A percentile compares a stretch with the other conserved stretches of the same genome.
Evolutionary conservation across 129 eudicot genomes (phyloP).

Genomic region (Arctium lappa): DNA sequence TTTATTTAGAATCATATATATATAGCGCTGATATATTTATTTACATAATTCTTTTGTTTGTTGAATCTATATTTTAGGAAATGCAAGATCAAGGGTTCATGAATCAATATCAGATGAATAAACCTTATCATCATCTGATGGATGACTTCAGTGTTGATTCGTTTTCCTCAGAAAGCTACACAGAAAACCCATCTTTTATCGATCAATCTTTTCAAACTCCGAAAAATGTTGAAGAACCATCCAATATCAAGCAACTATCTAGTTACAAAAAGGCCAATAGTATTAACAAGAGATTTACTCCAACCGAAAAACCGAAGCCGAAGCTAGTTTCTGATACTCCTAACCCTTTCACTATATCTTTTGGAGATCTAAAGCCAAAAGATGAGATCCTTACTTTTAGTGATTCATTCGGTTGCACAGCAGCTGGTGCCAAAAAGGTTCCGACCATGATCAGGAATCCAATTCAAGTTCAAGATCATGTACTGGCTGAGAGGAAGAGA

Average conservation of each 20-base stretch:
- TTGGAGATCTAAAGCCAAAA: slow-evolving; percentile 38
- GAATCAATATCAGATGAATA: slow-evolving; percentile 39
- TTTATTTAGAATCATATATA: neutral
- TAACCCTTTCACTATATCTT: slow-evolving; percentile 34
- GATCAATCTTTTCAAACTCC: slow-evolving; percentile 38
- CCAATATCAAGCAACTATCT: slow-evolving; percentile 16
- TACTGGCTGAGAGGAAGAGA: slow-evolving; percentile 67
- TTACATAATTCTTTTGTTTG: neutral
- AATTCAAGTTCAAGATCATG: slow-evolving; percentile 62
- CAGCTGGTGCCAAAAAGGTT: slow-evolving; percentile 18
- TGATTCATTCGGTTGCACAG: slow-evolving; percentile 25
- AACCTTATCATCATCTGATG: slow-evolving; percentile 37
- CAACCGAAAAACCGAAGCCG: slow-evolving; percentile 22
- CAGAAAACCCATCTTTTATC: slow-evolving; percentile 30
- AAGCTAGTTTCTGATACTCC: slow-evolving; percentile 25
- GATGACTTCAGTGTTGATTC: slow-evolving; percentile 42
- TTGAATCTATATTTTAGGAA: slow-evolving; percentile 25
- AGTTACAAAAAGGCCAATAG: slow-evolving; percentile 19
- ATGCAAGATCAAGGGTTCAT: slow-evolving; percentile 43
- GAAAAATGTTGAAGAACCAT: slow-evolving; percentile 21
- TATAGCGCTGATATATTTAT: neutral
- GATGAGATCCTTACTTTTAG: slow-evolving; percentile 34
- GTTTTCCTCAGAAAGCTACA: slow-evolving; percentile 41
- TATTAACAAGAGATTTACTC: slow-evolving; percentile 14
- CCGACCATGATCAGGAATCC: slow-evolving; percentile 36